phyloP scores from a whole-genome alignment of 306 rosid species.

The Phaseolus lunatus region DNA sequence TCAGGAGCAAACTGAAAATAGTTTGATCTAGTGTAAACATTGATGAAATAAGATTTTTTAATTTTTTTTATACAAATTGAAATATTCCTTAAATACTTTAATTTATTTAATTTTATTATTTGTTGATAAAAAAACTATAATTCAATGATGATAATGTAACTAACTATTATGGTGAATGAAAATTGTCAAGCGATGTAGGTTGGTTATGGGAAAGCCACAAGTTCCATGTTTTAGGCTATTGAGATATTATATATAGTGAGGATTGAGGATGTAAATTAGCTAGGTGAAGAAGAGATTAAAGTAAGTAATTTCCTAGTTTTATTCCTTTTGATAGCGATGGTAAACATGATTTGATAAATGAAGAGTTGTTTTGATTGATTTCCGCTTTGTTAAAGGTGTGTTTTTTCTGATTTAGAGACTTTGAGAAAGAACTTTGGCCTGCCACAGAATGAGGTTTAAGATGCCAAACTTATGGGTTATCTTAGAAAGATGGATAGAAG shows the following conservation, averaged over 20 bases:
- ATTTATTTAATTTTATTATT: too few relatives aligned
- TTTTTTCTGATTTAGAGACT: background rate
- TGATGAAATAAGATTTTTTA: too few relatives aligned
- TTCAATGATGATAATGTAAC: conserved; percentile 46
- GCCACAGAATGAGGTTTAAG: conserved; percentile 37
- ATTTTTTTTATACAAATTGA: too few relatives aligned
- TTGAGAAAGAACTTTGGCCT: conserved; percentile 39
- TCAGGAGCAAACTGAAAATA: too few relatives aligned
- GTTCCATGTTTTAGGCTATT: conserved; percentile 42
- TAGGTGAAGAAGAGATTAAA: conserved; percentile 31
- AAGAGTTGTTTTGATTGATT: background rate
- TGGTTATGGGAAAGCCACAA: conserved; percentile 22
- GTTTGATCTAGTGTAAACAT: too few relatives aligned
- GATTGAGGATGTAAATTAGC: background rate
- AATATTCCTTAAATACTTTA: too few relatives aligned
- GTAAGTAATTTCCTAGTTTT: background rate
- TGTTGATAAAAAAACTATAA: too few relatives aligned
- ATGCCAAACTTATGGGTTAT: conserved; percentile 56
- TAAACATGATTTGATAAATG: background rate
- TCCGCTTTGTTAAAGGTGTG: background rate
- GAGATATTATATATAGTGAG: conserved; percentile 19
- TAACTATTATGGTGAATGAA: conserved; percentile 46
- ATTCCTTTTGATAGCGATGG: background rate
- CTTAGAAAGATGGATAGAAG: conserved; percentile 53
- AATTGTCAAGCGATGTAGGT: conserved; percentile 23